Evolutionary conservation across 306 rosid species (phyloP), one percentile per base, ranked within the genome.

Genomic region (Gastrolobium villosum): DNA sequence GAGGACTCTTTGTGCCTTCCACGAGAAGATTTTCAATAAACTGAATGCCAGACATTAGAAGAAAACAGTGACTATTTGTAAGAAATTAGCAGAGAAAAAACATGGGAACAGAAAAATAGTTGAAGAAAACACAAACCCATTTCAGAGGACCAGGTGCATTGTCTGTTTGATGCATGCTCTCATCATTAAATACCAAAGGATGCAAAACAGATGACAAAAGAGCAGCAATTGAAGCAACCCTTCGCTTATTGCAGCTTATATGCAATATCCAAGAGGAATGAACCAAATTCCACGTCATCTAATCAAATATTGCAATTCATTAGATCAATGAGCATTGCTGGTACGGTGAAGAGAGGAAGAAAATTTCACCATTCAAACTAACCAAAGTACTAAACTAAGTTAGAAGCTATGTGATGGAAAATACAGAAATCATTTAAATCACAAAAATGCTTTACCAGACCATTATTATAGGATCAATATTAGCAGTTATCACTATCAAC

Each of bases 1-100:
- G 95, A 52, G 99, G 99, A 81, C 99, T 94, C 72, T 87, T 94
- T 43, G 88, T 92, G 68, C 99, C 97, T 83, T 92, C 99, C 87
- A 89, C 93, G 5, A 94, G 88, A 87, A 94, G 83, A 78, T 90
- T 92, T 79, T 84, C 88, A 76, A 92, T 63, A 73, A 94, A 90
- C 99, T 94, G 86, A 41, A 60, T 10, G 37, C 14, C 75, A 77
- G 55, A 46, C 57, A 72, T 46, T 40, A 76, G 50, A 80, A 76
- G 52, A 79, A 70, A 83, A 72, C 11, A 53, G 40, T 80, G 43
- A 35, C 36, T 31, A 62, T 55, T 60, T 56, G 77, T 30, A 74
- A 55, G 64, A 59, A 56, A 68, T 35, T 20, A 37, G 59, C 63
- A 72, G 52, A 77, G 52, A 49, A 39, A 73, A 61, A 62, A 76